Evolutionary conservation across 1,284 basidiomycete genomes (phyloP).

Genomic region (Microbotryomycetes sp.): DNA sequence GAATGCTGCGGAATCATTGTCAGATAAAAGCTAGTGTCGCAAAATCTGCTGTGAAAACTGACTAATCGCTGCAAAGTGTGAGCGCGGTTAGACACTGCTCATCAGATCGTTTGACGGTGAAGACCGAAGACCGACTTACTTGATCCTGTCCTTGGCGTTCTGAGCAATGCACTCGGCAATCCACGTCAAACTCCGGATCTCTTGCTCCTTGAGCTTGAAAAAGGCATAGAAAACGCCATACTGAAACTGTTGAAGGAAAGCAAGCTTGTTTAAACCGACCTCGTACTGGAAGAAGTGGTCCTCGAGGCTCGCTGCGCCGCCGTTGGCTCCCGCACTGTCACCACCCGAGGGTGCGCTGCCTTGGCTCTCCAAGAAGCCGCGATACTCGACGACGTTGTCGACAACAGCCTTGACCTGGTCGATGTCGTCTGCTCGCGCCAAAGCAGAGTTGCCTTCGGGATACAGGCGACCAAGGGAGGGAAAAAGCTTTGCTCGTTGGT

Average conservation of each 20-base stretch:
- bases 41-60: too few species aligned
- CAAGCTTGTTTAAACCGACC: slow-evolving; percentile 84
- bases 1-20: too few species aligned
- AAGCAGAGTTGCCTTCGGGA: slow-evolving; percentile 89
- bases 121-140: slow-evolving; percentile 1
- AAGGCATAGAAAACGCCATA: slow-evolving; percentile 88
- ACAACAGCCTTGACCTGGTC: slow-evolving; percentile 85
- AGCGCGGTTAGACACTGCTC: slow-evolving; percentile 19
- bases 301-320: slow-evolving; percentile 60
- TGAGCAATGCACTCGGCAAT: slow-evolving; percentile 69
- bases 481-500: slow-evolving; percentile 92
- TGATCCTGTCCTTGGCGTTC: slow-evolving; percentile 81
- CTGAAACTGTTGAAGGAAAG: slow-evolving; percentile 83
- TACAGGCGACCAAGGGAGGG: slow-evolving; percentile 87
- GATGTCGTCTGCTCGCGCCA: slow-evolving; percentile 90
- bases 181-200: slow-evolving; percentile 82
- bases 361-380: slow-evolving; percentile 61
- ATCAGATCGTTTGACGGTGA: slow-evolving; percentile 42
- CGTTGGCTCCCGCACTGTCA: slow-evolving; percentile 43
- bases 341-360: slow-evolving; percentile 30
- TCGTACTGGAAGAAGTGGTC: slow-evolving; percentile 92
- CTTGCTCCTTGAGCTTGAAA: slow-evolving; percentile 97
- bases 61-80: slow-evolving; percentile 35
- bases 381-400: slow-evolving; percentile 84
- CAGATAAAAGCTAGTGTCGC: too few species aligned